Base-by-base conservation (phyloP, 805 yeast species). In the Ogataea dorogensis region DNA sequence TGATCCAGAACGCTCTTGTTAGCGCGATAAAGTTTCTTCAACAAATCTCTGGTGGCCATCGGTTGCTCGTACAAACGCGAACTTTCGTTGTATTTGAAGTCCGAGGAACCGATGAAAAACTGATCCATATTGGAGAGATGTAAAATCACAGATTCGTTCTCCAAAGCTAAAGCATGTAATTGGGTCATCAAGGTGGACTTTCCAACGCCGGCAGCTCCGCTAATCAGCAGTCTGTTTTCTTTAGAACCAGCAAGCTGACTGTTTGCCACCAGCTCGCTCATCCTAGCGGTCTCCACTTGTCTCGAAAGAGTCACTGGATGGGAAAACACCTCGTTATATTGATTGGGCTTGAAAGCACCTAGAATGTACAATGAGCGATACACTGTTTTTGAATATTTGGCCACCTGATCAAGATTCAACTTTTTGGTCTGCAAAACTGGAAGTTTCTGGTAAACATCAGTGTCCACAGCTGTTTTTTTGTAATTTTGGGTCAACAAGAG, bases 141-240 rank as follows among this genome's bases (percentile, higher is more conserved):
- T 29, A 88, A 50, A 4, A 86, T 61, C 11, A 81, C 66, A 17
- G 71, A 43, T 9, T 49, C 59, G 12, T 65, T 58, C 20, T 61
- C 54, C 21, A 67, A 50, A 7, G 63, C 54, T 30, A 84, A 59
- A 0, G 82, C 76, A 27, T 81, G 81, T 2, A 80, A 67, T 58
- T 88, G 96, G 0, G 89, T 59, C 30, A 88, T 50, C 24, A 81
- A 52, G 0, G 86, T 75, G 3, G 91, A 75, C 64, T 88, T 89
- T 6, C 97, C 97, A 8, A 75, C 70, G 31, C 96, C 96, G 28
- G 74, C 62, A 37, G 73, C 79, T 27, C 95, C 95, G 14, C 74
- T 56, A n/a, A 86, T 43, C 19, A 79, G 64, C 19, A 72, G 49
- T 49, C 81, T 69, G 52, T 77, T 81, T 9, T 60, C 46, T 10